Evolutionary conservation across 768 basidiomycete species (phyloP).

Genomic region (Lentinula guzmanii): DNA sequence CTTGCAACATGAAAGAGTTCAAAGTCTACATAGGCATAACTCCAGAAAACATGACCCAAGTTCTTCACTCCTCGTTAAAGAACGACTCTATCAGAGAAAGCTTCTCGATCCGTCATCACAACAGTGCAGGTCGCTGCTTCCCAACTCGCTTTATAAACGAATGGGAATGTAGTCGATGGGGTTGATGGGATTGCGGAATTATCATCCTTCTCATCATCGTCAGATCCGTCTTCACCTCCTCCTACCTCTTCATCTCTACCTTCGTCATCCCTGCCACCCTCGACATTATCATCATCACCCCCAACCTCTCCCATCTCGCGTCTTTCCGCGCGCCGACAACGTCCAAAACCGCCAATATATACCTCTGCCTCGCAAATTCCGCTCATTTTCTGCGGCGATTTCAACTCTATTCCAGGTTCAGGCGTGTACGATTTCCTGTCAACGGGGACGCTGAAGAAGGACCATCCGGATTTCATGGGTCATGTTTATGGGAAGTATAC

Average conservation of each 20-base stretch:
- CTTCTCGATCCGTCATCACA: slow-evolving; percentile 50
- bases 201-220: slow-evolving; percentile 12
- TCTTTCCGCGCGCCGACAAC: neutral
- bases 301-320: slow-evolving; percentile 16
- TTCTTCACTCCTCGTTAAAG: slow-evolving; percentile 56
- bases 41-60: slow-evolving; percentile 63
- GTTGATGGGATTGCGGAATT: neutral
- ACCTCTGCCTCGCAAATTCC: slow-evolving; percentile 87
- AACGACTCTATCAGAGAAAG: slow-evolving; percentile 63
- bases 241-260: neutral
- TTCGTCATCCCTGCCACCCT: neutral
- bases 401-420: slow-evolving; percentile 82
- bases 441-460: slow-evolving; percentile 57
- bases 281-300: slow-evolving; percentile 31
- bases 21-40: slow-evolving; percentile 61
- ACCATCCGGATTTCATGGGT: slow-evolving; percentile 89
- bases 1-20: slow-evolving; percentile 84
- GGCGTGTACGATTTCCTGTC: slow-evolving; percentile 91
- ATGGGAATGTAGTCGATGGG: slow-evolving; percentile 6
- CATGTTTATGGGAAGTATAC: slow-evolving; percentile 92
- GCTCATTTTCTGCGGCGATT: slow-evolving; percentile 88
- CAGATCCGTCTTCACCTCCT: neutral
- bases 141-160: slow-evolving; percentile 50
- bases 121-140: slow-evolving; percentile 49
- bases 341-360: slow-evolving; percentile 46